phyloP scores from a whole-genome alignment of 305 asterid genomes.

The Andrographis paniculata region DNA sequence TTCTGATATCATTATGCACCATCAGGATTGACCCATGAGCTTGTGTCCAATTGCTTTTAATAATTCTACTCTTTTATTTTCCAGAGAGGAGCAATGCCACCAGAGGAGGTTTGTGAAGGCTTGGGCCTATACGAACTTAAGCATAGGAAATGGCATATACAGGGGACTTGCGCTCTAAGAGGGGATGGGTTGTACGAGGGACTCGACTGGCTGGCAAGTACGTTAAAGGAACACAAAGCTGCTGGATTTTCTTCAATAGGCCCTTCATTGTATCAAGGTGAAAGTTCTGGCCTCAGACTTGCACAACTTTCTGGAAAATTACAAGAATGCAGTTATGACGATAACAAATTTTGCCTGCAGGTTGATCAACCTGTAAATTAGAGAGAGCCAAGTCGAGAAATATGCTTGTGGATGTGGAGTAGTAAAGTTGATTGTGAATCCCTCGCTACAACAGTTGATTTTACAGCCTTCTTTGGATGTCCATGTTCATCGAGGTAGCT shows the following conservation, averaged over 20 bases:
- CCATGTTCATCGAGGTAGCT: no score
- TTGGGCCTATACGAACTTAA: constrained; percentile 82
- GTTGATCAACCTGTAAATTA: not conserved
- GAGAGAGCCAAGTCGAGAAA: no score
- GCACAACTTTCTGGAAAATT: constrained; percentile 5
- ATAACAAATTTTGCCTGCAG: constrained; percentile 17
- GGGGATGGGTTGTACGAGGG: constrained; percentile 95
- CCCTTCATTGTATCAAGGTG: constrained; percentile 42
- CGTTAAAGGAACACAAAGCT: constrained; percentile 79
- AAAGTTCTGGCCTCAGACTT: not conserved
- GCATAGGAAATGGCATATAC: constrained; percentile 40
- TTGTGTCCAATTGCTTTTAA: not conserved
- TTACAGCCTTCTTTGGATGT: no score
- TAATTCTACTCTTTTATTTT: not conserved
- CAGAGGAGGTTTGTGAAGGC: constrained; percentile 95
- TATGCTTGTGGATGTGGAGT: no score
- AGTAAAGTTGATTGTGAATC: no score
- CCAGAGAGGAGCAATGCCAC: constrained; percentile 96
- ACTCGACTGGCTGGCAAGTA: constrained; percentile 87
- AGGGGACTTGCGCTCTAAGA: constrained; percentile 72
- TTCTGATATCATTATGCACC: not conserved
- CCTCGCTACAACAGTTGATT: no score
- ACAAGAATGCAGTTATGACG: constrained; percentile 2
- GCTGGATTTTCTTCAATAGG: constrained; percentile 80
- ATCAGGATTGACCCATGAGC: not conserved